Percentiles rank a stretch among this genome's conserved stretches.
These are phyloP conservation scores for Telopea speciosissima DNA, from an alignment of 177 flowering plant species.

Conservation along the genomic window DNA sequence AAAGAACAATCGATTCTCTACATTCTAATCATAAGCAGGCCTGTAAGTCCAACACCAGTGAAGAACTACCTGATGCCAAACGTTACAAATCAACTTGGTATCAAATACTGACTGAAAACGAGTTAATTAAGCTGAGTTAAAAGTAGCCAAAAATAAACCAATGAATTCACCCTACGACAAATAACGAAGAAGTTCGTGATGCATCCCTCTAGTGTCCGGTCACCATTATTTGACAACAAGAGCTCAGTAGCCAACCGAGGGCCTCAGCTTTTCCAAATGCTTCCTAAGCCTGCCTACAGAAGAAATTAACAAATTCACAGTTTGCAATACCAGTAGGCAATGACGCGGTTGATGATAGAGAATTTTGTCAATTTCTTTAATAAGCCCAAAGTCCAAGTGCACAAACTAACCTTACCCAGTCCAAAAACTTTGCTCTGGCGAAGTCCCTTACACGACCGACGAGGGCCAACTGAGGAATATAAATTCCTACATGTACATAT, in stretches of 20 bases:
- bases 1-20: too few species aligned
- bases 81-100: too few species aligned
- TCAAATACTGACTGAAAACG: too few species aligned
- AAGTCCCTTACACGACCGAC: slow-evolving; percentile 67
- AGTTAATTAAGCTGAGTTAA: too few species aligned
- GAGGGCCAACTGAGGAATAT: slow-evolving; percentile 67
- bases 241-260: slow-evolving; percentile 72
- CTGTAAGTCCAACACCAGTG: too few species aligned
- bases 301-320: too few species aligned
- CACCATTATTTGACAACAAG: slow-evolving; percentile 82
- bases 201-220: slow-evolving; percentile 75
- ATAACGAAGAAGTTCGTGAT: slow-evolving; percentile 81
- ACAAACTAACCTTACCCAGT: slow-evolving; percentile 76
- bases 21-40: too few species aligned
- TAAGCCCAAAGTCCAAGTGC: background rate
- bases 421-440: slow-evolving; percentile 68
- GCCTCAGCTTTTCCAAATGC: slow-evolving; percentile 66
- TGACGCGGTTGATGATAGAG: background rate
- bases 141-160: background rate
- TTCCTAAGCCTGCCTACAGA: slow-evolving; percentile 57
- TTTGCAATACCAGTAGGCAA: background rate
- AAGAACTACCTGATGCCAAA: too few species aligned
- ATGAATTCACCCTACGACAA: slow-evolving; percentile 48
- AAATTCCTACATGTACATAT: too few species aligned
- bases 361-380: too few species aligned